Evolutionary conservation across 2,329 filamentous ascomycete species (phyloP).

Genomic region (Didymella glomerata): DNA sequence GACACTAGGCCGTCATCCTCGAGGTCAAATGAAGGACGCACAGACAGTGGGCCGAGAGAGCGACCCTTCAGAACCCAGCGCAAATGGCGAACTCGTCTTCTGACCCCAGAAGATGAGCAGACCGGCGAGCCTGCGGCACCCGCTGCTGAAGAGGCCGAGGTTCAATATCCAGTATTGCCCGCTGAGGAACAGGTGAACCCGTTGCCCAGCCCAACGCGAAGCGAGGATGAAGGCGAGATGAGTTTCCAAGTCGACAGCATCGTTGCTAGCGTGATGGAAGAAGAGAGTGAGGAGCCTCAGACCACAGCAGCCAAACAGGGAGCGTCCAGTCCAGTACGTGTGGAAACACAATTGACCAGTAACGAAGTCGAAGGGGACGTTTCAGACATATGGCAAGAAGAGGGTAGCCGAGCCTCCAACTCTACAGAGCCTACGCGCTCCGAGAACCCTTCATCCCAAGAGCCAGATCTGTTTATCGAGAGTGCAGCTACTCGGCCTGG

Average conservation of each 20-base stretch:
- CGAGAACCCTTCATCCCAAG: constrained; percentile 1
- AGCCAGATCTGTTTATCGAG: constrained; percentile 45
- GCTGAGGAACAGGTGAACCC: constrained; percentile 27
- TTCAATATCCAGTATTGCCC: constrained; percentile 40
- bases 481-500: constrained; percentile 43
- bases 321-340: background rate
- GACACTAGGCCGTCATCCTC: constrained; percentile 28
- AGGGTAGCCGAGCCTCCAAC: constrained; percentile 52
- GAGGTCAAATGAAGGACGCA: constrained; percentile 29
- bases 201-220: constrained; percentile 43
- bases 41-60: constrained; percentile 23
- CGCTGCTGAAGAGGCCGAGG: constrained; percentile 22
- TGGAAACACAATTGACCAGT: background rate
- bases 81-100: constrained; percentile 43
- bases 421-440: constrained; percentile 23
- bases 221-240: constrained; percentile 47
- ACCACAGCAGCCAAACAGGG: constrained; percentile 6
- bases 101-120: constrained; percentile 47
- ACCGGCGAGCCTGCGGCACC: constrained; percentile 23
- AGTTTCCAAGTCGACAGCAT: constrained; percentile 42
- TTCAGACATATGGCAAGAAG: constrained; percentile 59
- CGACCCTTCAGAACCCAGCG: constrained; percentile 36
- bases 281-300: background rate
- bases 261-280: constrained; percentile 23
- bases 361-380: constrained; percentile 29